These are phyloP conservation scores for Microstroma glucosiphilum DNA, from an alignment of 1,284 basidiomycete genomes.

Conservation along the genomic window DNA sequence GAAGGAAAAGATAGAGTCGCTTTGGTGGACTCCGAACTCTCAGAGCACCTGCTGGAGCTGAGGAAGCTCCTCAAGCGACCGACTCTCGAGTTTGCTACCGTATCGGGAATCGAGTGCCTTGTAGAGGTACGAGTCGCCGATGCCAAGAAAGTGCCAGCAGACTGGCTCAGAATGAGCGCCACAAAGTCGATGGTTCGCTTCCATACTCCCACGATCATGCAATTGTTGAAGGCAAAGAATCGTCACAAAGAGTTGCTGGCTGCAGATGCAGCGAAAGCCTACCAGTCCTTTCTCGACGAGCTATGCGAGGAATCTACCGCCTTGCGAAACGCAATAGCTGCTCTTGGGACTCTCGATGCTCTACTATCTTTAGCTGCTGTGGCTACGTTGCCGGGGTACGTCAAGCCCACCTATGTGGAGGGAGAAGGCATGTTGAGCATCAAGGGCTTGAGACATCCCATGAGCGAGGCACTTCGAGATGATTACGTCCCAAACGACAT, in stretches of 20 bases:
- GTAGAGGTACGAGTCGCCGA: constrained; percentile 63
- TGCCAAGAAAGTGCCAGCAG: constrained; percentile 66
- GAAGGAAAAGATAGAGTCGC: constrained; percentile 58
- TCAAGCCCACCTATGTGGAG: constrained; percentile 15
- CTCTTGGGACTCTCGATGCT: constrained; percentile 36
- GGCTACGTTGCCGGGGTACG: constrained; percentile 27
- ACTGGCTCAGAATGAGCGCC: constrained; percentile 70
- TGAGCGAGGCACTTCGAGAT: constrained; percentile 29
- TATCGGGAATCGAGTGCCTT: constrained; percentile 53
- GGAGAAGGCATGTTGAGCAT: constrained; percentile 18
- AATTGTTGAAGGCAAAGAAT: constrained; percentile 66
- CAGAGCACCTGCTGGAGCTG: constrained; percentile 65
- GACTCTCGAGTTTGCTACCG: constrained; percentile 66
- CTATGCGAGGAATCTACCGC: constrained; percentile 23
- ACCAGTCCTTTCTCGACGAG: constrained; percentile 20
- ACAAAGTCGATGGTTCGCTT: constrained; percentile 75
- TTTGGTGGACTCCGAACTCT: constrained; percentile 65
- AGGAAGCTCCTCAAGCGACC: constrained; percentile 70
- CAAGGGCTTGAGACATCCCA: constrained; percentile 37
- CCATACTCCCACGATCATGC: constrained; percentile 67
- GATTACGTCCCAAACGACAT: constrained; percentile 42
- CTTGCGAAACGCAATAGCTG: constrained; percentile 29
- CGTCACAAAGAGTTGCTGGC: constrained; percentile 71
- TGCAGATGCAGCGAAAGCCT: constrained; percentile 52
- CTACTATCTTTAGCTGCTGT: constrained; percentile 28